Evolutionary conservation across 441 rosid species (phyloP), one percentile per base, ranked within the genome.

Genomic region (Adansonia rubrostipa): DNA sequence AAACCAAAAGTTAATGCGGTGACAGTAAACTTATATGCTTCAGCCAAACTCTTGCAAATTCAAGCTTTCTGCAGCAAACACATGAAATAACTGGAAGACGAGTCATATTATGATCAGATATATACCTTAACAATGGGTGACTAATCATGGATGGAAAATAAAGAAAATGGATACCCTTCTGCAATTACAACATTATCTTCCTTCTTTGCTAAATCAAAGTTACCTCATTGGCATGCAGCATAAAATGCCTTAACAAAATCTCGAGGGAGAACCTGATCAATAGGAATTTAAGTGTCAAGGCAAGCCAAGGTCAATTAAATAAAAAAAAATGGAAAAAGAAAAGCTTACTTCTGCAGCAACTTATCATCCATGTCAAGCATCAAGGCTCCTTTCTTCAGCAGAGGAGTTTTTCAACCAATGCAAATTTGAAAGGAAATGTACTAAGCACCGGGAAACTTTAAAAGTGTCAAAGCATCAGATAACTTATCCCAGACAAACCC

Each of bases 151-250:
- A 57, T 28, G 33, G 24, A 73, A 15, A 64, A 69, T 75, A 60
- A 53, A 67, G 70, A 81, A 77, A 57, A 20, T 20, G 98, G 97
- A 88, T 90, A 93, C 48, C 98, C 99, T 82, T 93, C 98, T 53
- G 93, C 94, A 67, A 92, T 92, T 67, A 92, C 80, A 77, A 88
- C 81, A 81, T 87, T 89, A 70, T 92, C 99, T 87, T 92, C 96
- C 84, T 90, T 92, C 86, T 93, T 89, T 20, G 96, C 98, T 85
- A 86, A 73, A 88, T 96, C 99, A 73, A 96, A 94, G 81, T 96
- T 89, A n/a, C 97, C 92, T 66, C 90, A 91, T 87, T 84, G 93
- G 89, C 99, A 96, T 54, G 94, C 88, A 44, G 79, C 75, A 81
- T 89, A 86, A 83, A 93, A 83, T 73, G 89, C 83, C 64, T 75